Evolutionary conservation across 106 monocot species (phyloP).

Genomic region (Dendrobium chrysotoxum): DNA sequence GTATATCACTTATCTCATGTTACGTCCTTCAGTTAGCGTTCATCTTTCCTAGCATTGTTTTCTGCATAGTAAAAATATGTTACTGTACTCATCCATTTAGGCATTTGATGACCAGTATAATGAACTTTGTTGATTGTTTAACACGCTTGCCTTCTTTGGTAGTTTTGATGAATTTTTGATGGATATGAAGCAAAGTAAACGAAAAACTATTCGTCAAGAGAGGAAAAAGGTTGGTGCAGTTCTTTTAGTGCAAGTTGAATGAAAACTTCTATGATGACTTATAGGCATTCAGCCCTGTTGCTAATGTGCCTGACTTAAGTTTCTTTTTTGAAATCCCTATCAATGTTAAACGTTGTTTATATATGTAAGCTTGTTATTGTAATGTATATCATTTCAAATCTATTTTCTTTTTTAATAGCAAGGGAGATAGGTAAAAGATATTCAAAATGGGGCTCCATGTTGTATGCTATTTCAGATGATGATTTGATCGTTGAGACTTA

Average conservation of each 20-base stretch:
- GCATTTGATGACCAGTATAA: not conserved
- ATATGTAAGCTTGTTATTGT: not conserved
- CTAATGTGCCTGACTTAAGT: not conserved
- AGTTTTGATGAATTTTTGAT: slow-evolving; percentile 99
- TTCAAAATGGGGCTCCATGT: no score
- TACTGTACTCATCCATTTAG: not conserved
- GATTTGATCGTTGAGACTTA: no score
- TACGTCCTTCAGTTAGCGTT: not conserved
- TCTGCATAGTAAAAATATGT: not conserved
- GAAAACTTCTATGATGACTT: not conserved
- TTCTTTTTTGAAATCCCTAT: not conserved
- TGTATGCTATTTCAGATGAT: no score
- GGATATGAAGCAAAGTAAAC: slow-evolving; percentile 95
- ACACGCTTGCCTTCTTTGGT: slow-evolving; percentile 9
- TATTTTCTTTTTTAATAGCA: not conserved
- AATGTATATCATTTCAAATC: not conserved
- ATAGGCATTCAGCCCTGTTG: not conserved
- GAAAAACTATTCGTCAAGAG: slow-evolving; percentile 88
- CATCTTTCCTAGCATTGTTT: not conserved
- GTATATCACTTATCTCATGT: not conserved
- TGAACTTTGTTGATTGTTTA: not conserved
- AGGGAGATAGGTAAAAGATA: no score
- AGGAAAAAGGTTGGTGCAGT: slow-evolving; percentile 76
- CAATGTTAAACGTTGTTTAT: not conserved
- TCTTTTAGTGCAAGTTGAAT: not conserved